A percentile compares a stretch with the other conserved stretches of the same genome.
These are phyloP conservation scores for Lachancea mirantina DNA, from an alignment of 805 yeast genomes.

Conservation along the genomic window DNA sequence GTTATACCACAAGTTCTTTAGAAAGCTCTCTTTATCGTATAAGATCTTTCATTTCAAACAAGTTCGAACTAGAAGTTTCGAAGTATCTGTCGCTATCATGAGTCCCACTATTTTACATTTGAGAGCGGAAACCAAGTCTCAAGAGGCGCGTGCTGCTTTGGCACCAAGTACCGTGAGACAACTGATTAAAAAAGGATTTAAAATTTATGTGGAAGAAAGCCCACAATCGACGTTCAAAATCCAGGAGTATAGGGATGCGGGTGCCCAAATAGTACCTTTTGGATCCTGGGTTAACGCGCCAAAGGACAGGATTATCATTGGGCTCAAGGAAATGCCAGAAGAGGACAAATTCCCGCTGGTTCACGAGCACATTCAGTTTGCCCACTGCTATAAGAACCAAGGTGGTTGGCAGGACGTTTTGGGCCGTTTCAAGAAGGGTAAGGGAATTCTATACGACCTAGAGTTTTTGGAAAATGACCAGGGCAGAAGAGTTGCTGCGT, in stretches of 20 bases:
- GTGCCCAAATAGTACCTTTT: constrained; percentile 83
- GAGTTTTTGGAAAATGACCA: constrained; percentile 90
- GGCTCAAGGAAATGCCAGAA: constrained; percentile 93
- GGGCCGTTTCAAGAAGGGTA: constrained; percentile 82
- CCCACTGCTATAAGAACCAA: constrained; percentile 97
- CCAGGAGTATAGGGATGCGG: constrained; percentile 70
- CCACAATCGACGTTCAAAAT: constrained; percentile 72
- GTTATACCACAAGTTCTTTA: no score
- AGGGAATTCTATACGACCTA: constrained; percentile 84
- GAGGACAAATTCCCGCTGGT: constrained; percentile 80
- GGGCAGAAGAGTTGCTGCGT: constrained; percentile 98
- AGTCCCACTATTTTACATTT: constrained; percentile 61
- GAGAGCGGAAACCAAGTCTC: constrained; percentile 95
- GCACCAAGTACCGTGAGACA: constrained; percentile 87
- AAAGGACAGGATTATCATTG: constrained; percentile 78
- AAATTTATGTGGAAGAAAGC: constrained; percentile 81
- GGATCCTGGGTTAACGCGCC: constrained; percentile 96
- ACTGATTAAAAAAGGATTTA: constrained; percentile 80
- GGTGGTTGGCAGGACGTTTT: constrained; percentile 95
- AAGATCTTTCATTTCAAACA: no score
- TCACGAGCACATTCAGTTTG: constrained; percentile 97
- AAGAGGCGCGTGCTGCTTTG: constrained; percentile 95
- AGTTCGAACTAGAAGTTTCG: constrained; percentile 1
- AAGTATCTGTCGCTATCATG: constrained; percentile 1
- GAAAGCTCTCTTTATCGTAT: no score